A percentile compares a stretch with the other conserved stretches of the same genome.
phyloP scores from a whole-genome alignment of 2,329 filamentous ascomycete species.

The Fusarium praegraminearum region DNA sequence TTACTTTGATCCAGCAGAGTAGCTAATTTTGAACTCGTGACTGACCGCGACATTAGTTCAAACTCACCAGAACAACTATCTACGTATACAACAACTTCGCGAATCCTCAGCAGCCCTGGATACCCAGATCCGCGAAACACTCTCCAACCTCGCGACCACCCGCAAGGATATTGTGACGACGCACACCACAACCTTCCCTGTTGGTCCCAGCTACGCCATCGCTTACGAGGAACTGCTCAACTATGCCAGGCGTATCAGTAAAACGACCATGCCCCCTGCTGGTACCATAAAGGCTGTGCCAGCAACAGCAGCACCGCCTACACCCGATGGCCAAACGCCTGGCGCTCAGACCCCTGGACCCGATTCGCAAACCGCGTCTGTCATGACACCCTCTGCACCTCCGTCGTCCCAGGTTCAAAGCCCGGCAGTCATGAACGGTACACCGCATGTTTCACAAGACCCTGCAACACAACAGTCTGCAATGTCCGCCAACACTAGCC shows the following conservation, averaged over 20 bases:
- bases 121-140: slow-evolving; percentile 76
- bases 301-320: slow-evolving; percentile 21
- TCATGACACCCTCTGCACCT: slow-evolving; percentile 50
- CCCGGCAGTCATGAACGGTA: slow-evolving; percentile 52
- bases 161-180: slow-evolving; percentile 78
- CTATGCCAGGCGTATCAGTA: slow-evolving; percentile 84
- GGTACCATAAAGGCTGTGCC: slow-evolving; percentile 58
- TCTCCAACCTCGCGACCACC: slow-evolving; percentile 76
- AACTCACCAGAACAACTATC: slow-evolving; percentile 79
- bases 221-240: slow-evolving; percentile 79
- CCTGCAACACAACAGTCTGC: slow-evolving; percentile 52
- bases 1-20: neutral
- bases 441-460: slow-evolving; percentile 47
- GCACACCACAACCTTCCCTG: slow-evolving; percentile 67
- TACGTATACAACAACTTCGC: slow-evolving; percentile 76
- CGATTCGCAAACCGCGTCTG: slow-evolving; percentile 49
- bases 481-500: slow-evolving; percentile 53
- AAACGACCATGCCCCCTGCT: slow-evolving; percentile 79
- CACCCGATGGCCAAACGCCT: slow-evolving; percentile 50
- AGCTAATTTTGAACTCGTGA: neutral
- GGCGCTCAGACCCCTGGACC: slow-evolving; percentile 50
- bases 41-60: slow-evolving; percentile 64
- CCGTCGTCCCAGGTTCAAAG: slow-evolving; percentile 53
- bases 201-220: slow-evolving; percentile 66
- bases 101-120: slow-evolving; percentile 74